Evolutionary conservation across 2,329 filamentous ascomycete genomes (phyloP), one percentile per base, ranked within the genome.

Genomic region (Penicillium sclerotigenum): DNA sequence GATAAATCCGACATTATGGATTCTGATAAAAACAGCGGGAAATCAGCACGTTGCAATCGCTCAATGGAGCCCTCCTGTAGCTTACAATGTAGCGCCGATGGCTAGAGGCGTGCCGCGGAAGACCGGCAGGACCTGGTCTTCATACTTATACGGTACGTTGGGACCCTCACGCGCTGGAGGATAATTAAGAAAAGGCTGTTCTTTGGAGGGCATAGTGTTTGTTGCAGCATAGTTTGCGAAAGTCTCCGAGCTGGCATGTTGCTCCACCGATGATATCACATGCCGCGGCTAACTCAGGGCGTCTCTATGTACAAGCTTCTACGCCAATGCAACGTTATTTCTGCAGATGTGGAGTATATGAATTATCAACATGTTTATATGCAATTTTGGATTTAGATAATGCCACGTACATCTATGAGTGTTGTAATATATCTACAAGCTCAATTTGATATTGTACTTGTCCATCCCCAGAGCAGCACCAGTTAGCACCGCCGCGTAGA

Each of bases 401-500:
- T 29, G 34, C 4, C 18, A 29, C 24, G 52, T 22, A 29, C 24
- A 54, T 46, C 42, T 46, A 46, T 47, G 5, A 16, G 28, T 31
- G n/a, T 20, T 31, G 8, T 26, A 29, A 13, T 51, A 52, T 28
- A 59, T 48, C 50, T 67, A 68, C 53, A 68, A 54, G 5, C 63
- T 64, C 54, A 68, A 45, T 52, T 71, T 72, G 38, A 78, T 59
- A 53, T 75, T 75, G 36, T 65, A 68, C 31, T 62, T 59, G 59
- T 78, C 71, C 66, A 79, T 64, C 2, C 58, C 70, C 58, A 78
- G 51, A 1, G 91, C 93, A 47, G 90, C 70, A 0, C 74, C 83
- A 0, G 89, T 88, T 42, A 97, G 59, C 0, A 81, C 75, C 2
- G 78, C 82, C 48, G 87, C 87, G 73, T 97, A 97, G 5, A 73